A percentile compares a stretch with the other conserved stretches of the same genome.
Conservation (phyloP, 495 filamentous ascomycete species). For the Penicillium daleae region DNA sequence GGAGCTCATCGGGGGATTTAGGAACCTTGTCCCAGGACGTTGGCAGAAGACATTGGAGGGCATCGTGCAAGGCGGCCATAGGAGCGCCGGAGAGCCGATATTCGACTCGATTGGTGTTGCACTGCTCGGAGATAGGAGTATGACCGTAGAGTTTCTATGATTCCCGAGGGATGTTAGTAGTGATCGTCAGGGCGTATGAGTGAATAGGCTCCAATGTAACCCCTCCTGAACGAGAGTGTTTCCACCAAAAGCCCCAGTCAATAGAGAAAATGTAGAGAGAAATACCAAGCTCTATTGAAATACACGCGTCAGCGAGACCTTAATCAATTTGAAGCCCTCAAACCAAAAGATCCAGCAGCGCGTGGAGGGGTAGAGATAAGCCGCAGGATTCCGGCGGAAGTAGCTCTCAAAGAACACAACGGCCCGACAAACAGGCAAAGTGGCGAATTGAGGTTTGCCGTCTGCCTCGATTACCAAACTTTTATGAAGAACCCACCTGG, state of each 20-base stretch:
- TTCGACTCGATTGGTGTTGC: not conserved
- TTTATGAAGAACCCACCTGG: not conserved
- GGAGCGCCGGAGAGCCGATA: not conserved
- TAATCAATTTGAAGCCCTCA: not conserved
- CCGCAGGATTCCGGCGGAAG: conserved; percentile 7
- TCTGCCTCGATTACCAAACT: not conserved
- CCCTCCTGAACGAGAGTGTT: not conserved
- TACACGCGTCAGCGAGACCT: not conserved
- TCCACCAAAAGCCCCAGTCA: not conserved
- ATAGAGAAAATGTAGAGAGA: not conserved
- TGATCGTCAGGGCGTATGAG: not conserved
- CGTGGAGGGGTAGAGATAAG: not conserved
- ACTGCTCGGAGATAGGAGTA: not conserved
- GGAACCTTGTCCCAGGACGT: conserved; percentile 67
- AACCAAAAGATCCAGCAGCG: not conserved
- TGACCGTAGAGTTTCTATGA: not conserved
- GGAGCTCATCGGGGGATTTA: conserved; percentile 50
- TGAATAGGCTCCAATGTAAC: no score
- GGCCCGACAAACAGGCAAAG: not conserved
- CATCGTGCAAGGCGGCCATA: conserved; percentile 71
- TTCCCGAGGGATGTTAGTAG: not conserved
- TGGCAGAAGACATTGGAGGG: conserved; percentile 74
- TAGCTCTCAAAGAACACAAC: not conserved
- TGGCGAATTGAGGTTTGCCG: not conserved
- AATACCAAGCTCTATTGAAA: not conserved